Conservation (phyloP, 352 stramenopile genomes). For the Globisporangium parvum region DNA sequence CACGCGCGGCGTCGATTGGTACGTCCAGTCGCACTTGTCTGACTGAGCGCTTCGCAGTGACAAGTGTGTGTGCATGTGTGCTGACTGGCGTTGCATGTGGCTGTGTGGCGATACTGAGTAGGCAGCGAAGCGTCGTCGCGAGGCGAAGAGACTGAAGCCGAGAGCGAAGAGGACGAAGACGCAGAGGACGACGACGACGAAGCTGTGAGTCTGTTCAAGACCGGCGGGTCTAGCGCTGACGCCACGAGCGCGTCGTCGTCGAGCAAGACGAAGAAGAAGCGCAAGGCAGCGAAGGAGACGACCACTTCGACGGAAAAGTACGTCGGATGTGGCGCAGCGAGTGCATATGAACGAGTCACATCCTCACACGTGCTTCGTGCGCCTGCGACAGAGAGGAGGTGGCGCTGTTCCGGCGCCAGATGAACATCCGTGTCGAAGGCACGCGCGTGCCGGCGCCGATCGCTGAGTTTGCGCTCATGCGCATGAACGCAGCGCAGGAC, state of each 20-base stretch:
- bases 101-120: background rate
- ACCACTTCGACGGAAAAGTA: slow-evolving; percentile 27
- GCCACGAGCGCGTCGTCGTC: slow-evolving; percentile 6
- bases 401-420: slow-evolving; percentile 61
- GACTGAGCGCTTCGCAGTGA: too few relatives aligned
- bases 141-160: slow-evolving; percentile 12
- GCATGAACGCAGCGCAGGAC: slow-evolving; percentile 29
- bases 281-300: slow-evolving; percentile 14
- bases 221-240: slow-evolving; percentile 1
- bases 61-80: background rate
- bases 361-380: background rate
- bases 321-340: background rate
- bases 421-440: slow-evolving; percentile 75
- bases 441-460: slow-evolving; percentile 64
- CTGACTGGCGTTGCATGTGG: background rate
- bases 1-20: slow-evolving; percentile 32
- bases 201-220: slow-evolving; percentile 51
- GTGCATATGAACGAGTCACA: too few relatives aligned
- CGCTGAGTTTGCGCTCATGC: slow-evolving; percentile 69
- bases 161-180: slow-evolving; percentile 13
- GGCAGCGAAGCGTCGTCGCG: slow-evolving; percentile 14
- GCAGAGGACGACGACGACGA: slow-evolving; percentile 17
- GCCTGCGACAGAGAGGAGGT: slow-evolving; percentile 37
- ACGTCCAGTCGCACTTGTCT: background rate
- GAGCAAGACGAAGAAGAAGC: slow-evolving; percentile 15